These are phyloP conservation scores for Encephalitozoon cuniculi DNA, from an alignment of 371 early-diverging fungal species.

Conservation along the genomic window DNA sequence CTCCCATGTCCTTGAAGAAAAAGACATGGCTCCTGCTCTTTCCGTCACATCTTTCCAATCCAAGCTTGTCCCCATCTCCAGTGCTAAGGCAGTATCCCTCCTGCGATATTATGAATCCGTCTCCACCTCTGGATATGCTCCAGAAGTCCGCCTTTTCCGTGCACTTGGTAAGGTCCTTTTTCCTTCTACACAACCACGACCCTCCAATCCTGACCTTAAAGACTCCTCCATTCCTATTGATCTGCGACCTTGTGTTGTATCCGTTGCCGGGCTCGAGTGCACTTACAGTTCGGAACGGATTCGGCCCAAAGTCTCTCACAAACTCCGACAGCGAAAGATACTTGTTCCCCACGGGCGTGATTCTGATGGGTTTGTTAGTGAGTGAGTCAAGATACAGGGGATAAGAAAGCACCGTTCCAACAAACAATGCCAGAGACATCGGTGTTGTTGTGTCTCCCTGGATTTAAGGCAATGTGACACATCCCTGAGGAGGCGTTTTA, in stretches of 20 bases:
- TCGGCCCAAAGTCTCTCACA: neutral
- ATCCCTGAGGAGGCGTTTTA: neutral
- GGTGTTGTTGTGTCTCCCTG: neutral
- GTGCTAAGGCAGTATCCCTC: slow-evolving; percentile 15
- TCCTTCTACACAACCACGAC: neutral
- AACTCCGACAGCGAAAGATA: neutral
- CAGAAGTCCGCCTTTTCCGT: neutral
- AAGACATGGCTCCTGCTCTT: slow-evolving; percentile 12
- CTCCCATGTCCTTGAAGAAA: slow-evolving; percentile 22
- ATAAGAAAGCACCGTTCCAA: neutral
- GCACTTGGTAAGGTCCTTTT: slow-evolving; percentile 2
- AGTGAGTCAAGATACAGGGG: neutral
- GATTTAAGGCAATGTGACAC: neutral
- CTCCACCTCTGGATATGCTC: slow-evolving; percentile 1
- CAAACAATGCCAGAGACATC: neutral
- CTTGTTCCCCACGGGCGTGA: neutral
- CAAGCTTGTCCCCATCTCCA: neutral
- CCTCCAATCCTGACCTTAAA: neutral
- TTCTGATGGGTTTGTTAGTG: neutral
- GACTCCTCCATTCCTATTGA: neutral
- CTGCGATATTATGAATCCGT: slow-evolving; percentile 8
- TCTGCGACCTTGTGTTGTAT: neutral
- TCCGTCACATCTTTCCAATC: neutral
- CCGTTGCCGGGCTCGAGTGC: neutral
- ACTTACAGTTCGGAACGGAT: neutral